Evolutionary conservation across 352 stramenopile genomes (phyloP), one percentile per base, ranked within the genome.

Genomic region (Blastocystis sp.): DNA sequence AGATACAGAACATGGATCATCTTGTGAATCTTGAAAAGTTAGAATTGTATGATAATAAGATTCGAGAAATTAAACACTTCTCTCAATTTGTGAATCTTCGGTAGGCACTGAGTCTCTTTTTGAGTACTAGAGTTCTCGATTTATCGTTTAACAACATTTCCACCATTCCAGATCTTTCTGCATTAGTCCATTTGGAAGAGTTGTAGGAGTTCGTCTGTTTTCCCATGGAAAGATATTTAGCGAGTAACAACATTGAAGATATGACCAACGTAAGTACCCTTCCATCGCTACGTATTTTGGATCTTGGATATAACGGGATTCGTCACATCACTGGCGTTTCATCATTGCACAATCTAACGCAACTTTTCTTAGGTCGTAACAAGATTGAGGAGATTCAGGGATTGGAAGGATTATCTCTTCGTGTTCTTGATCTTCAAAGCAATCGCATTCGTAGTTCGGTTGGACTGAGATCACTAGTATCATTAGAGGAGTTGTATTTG

Each of bases 1-100:
- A 89, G 58, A 89, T 89, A 17, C 60, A 89, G 56, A 89, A 89
- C 66, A 89, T 89, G 60, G 78, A 89, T 76, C 37, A 78, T 24
- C 57, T 89, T 22, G 66, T 79, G 15, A 40, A 76, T 64, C 66
- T 89, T 24, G 78, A 89, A 56, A 48, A 76, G 44, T 48, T 89
- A 6, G 78, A 89, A 30, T 56, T 89, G n/a, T 89, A 89, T 48
- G 78, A 89, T 30, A 89, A 89, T 42, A 89, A 89, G 30, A 59
- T 89, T 9, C 42, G 57, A 5, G 78, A 76, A 53, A 89, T 89
- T 24, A 89, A 89, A 27, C 78, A 89, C 37, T 79, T 89, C 33
- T 76, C 60, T 22, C 78, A 89, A 30, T 89, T 76, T 19, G 66
- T 79, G 6, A 89, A 89, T 51, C 51, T 89, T n/a, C 15, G 44